Base-by-base conservation (phyloP, 2,329 filamentous ascomycete species). In the Lecanoromycetidae sp. region DNA sequence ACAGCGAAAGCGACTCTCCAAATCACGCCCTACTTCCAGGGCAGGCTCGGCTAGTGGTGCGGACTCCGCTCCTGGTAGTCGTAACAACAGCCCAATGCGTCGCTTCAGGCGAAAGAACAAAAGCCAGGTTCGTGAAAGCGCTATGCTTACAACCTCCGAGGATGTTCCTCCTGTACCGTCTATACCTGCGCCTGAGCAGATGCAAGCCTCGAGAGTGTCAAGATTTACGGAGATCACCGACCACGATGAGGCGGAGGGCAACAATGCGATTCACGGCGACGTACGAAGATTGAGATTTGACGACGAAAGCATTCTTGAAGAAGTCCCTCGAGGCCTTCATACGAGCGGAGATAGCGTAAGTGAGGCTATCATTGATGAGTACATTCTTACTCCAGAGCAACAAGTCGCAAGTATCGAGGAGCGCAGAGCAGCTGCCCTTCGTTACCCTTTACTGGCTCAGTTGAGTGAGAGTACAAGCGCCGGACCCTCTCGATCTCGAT, bases 321-420 rank as follows among this genome's bases (percentile, higher is more conserved):
- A 43, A 20, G 15, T n/a, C 20, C 26, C 36, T 12, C 36, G 27
- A 26, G 27, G 29, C n/a, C 30, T 17, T 13, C 40, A 37, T 47
- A 26, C 27, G 4, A 47, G 32, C 25, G 37, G 22, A 29, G 44
- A 47, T 13, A 47, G 25, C 39, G 39, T 12, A 43, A 44, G 38
- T 15, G 45, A 48, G 35, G 32, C 30, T 23, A 25, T 34, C 12
- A 32, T 29, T 15, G 49, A 51, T n/a, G 49, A 51, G 19, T 51
- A 51, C 35, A 48, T 51, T 4, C 35, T 51, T n/a, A 48, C 38
- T 32, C 39, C 49, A 19, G 49, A 51, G 17, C 34, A 51, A 27
- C 38, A 32, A 19, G 49, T 36, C 20, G 36, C 46, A 13, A 42
- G 44, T 23, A 43, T 30, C n/a, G 30, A 38, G n/a, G 35, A 48